A percentile compares a stretch with the other conserved stretches of the same genome.
phyloP scores from a whole-genome alignment of 441 rosid genomes.

The Pelargonium citronellum region DNA sequence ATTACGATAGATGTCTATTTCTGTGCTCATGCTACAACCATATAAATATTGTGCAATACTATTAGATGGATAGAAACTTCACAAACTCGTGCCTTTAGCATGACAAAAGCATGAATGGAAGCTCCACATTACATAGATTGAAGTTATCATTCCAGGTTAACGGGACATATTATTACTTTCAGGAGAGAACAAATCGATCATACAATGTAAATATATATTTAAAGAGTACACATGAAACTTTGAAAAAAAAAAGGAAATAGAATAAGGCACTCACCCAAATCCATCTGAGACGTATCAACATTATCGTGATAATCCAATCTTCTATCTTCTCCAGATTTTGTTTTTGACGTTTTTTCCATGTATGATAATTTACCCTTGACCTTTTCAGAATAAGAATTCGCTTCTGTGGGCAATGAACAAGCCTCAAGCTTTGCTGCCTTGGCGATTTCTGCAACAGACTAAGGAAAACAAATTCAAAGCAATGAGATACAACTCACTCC shows the following conservation, averaged over 20 bases:
- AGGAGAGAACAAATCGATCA: background rate
- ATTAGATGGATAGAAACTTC: background rate
- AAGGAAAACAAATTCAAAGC: slow-evolving; percentile 20
- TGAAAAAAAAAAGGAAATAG: background rate
- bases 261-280: slow-evolving; percentile 26
- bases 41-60: no score
- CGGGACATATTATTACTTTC: background rate
- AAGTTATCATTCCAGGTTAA: background rate
- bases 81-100: background rate
- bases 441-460: slow-evolving; percentile 79
- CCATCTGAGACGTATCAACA: slow-evolving; percentile 15
- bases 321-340: slow-evolving; percentile 24
- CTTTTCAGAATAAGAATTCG: slow-evolving; percentile 39
- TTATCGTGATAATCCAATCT: slow-evolving; percentile 24
- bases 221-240: background rate
- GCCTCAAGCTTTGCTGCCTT: slow-evolving; percentile 75
- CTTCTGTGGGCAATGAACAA: slow-evolving; percentile 43
- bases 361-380: slow-evolving; percentile 44
- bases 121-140: background rate
- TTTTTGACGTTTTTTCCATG: slow-evolving; percentile 25
- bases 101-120: background rate
- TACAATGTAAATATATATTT: background rate
- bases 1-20: background rate
- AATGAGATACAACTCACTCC: background rate
- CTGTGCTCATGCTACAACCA: no score